A percentile compares a stretch with the other conserved stretches of the same genome.
Evolutionary conservation across 768 basidiomycete species (phyloP).

Genomic region (Mycena venus): DNA sequence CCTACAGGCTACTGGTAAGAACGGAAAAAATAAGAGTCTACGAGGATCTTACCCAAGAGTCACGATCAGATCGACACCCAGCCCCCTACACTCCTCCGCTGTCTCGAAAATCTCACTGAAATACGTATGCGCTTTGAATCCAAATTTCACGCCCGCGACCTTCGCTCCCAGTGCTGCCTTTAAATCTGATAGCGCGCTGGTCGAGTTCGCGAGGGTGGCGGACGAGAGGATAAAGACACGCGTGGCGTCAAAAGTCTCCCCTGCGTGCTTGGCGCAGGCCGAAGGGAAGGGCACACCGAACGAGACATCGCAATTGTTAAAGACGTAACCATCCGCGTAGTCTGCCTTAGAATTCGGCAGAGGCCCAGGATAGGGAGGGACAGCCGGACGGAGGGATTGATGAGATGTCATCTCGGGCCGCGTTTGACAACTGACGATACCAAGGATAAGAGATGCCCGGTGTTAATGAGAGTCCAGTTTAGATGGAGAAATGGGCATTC

Average conservation of each 20-base stretch:
- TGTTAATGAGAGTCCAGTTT: background rate
- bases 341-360: background rate
- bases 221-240: slow-evolving; percentile 9
- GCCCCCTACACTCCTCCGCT: background rate
- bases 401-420: background rate
- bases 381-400: background rate
- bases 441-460: background rate
- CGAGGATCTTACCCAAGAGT: background rate
- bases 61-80: slow-evolving; percentile 3
- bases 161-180: background rate
- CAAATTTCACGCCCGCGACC: background rate
- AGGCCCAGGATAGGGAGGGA: background rate
- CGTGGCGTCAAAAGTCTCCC: slow-evolving; percentile 8
- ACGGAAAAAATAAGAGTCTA: background rate
- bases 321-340: background rate
- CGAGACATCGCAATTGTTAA: slow-evolving; percentile 15
- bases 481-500: background rate
- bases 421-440: background rate
- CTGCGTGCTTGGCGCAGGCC: slow-evolving; percentile 5
- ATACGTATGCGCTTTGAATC: background rate
- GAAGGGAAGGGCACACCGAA: background rate
- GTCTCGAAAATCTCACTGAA: slow-evolving; percentile 5
- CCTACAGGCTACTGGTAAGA: background rate
- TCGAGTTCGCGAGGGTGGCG: background rate
- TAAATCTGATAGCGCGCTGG: background rate